Evolutionary conservation across 345 rosid species (phyloP), one percentile per base, ranked within the genome.

Genomic region (Camelina sativa): DNA sequence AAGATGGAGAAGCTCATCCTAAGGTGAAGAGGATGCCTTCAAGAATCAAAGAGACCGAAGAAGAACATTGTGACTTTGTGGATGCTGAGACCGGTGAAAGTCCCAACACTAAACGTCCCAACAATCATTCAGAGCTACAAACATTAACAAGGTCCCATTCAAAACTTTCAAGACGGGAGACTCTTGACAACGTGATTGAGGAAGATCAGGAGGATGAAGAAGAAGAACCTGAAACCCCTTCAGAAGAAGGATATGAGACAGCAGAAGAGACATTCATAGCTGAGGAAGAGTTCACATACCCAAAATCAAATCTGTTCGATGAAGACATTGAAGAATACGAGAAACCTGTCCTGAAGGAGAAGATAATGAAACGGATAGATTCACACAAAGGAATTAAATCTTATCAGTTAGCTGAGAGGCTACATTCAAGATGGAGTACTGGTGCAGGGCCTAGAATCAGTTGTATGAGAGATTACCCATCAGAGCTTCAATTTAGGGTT

Each of bases 391-490:
- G 83, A 80, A 69, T 82, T 71, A 85, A 81, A 52, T 86, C 97
- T 0, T 95, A 89, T 43, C 96, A 95, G 74, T 65, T 95, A 81
- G 99, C 90, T 43, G 80, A 85, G 66, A 87, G 93, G 30, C 69
- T 95, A 58, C 84, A 85, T n/a, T 85, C 87, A 3, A 87, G 73
- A 78, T 95, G 99, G 99, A 86, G 88, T 0, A 92, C 97, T 0
- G 97, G 99, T 8, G 99, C 91, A 2, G 99, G 99, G 4, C 96
- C 99, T 2, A 78, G 99, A 47, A 95, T 95, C 40, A 90, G 99
- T 37, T 90, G 97, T 82, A 89, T 95, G 96, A 89, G 93, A 78
- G 99, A 95, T 59, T 95, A 92, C 66, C 99, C 97, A 9, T 58
- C 87, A 5, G 97, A 95, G 80, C 93, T 95, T 64, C 96, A 86